Base-by-base conservation (phyloP, 306 rosid species). In the Sechiopsis laciniata region DNA sequence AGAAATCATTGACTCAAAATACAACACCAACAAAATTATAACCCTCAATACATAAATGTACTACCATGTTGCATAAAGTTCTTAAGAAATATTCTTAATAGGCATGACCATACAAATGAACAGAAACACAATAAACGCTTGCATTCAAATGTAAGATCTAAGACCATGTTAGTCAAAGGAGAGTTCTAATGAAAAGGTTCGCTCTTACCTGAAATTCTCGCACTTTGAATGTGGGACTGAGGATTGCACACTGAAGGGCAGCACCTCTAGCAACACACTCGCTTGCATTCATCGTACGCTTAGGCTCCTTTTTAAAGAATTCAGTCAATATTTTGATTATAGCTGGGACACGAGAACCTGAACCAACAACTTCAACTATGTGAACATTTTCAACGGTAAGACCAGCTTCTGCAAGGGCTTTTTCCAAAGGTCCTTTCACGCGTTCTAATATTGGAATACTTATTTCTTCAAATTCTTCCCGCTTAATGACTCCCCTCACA, bases 201-300 rank as follows among this genome's bases (percentile, higher is more conserved):
- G 29, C 67, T 64, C 53, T 73, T 82, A 95, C 99, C 95, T 91
- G 96, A 80, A 91, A 95, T 65, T 95, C 96, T 48, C 99, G 77
- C 0, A 95, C 97, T 88, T 89, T 91, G 80, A 91, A 95, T 6
- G 97, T 91, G 21, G 99, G 97, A 80, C 99, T 95, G 55, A 95
- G 96, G 71, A 95, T 91, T 12, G 99, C 99, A 57, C 97, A 95
- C 76, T 95, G 83, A 83, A 95, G 80, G 50, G 99, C 99, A 84
- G 88, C 83, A 65, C 99, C 99, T 76, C 87, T 85, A 29, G 97
- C 95, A 75, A 95, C 95, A 77, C 99, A 91, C 74, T 95, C 99
- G 67, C 97, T 91, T 9, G 97, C 96, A 81, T 95, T 95, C 97
- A 95, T 91, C 62, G 99, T 95, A 53, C 99, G 85, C 83, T 95